These are phyloP conservation scores for Ophiostoma novo-ulmi DNA, from an alignment of 2,329 filamentous ascomycete genomes.

Conservation along the genomic window DNA sequence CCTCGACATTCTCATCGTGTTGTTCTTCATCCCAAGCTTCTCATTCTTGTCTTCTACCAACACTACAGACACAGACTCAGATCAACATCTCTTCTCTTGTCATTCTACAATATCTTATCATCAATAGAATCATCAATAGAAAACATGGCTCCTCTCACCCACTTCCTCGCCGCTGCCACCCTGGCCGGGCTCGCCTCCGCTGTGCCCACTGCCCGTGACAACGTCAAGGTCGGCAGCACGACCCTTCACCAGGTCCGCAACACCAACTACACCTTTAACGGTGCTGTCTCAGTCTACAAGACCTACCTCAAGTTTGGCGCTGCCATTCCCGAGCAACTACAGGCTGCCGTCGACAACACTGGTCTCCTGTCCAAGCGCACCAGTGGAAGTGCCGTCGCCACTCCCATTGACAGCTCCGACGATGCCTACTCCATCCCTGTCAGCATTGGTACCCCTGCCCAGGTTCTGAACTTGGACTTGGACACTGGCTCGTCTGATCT, in stretches of 20 bases:
- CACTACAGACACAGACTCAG: not conserved
- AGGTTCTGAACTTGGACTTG: constrained; percentile 33
- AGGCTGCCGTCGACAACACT: constrained; percentile 32
- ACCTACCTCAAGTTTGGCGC: constrained; percentile 40
- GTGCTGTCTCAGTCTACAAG: constrained; percentile 36
- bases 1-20: not conserved
- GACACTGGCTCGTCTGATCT: constrained; percentile 36
- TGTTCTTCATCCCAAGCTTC: constrained; percentile 1
- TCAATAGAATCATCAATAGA: not conserved
- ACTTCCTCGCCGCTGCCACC: constrained; percentile 30
- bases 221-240: constrained; percentile 33
- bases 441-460: constrained; percentile 37
- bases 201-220: constrained; percentile 27
- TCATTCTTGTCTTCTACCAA: not conserved
- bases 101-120: not conserved
- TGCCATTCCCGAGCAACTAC: constrained; percentile 35
- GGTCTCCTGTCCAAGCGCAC: constrained; percentile 26
- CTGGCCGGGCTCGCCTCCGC: constrained; percentile 33
- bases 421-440: constrained; percentile 37
- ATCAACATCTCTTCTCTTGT: not conserved
- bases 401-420: constrained; percentile 45
- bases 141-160: constrained; percentile 22
- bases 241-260: constrained; percentile 38
- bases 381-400: constrained; percentile 35
- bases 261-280: constrained; percentile 37